Percentiles rank a stretch among this genome's conserved stretches.
Evolutionary conservation across 1,139 yeast genomes (phyloP).

Genomic region (Nakaseomyces nivariensis): DNA sequence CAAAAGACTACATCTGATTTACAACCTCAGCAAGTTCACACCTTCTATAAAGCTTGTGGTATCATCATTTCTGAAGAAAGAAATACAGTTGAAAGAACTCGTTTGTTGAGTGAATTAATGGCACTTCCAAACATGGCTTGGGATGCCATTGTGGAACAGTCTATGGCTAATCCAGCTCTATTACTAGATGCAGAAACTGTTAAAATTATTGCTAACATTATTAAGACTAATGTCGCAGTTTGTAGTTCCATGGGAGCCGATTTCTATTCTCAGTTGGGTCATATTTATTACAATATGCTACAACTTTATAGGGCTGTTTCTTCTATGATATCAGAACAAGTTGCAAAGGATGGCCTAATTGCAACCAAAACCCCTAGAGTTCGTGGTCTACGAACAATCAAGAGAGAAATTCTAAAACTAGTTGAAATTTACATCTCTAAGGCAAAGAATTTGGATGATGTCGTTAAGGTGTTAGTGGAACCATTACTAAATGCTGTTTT

Average conservation of each 20-base stretch:
- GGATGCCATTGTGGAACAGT: slow-evolving; percentile 79
- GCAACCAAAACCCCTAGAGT: slow-evolving; percentile 95
- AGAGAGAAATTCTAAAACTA: slow-evolving; percentile 84
- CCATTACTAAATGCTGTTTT: slow-evolving; percentile 79
- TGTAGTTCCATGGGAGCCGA: slow-evolving; percentile 91
- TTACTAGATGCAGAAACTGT: slow-evolving; percentile 79
- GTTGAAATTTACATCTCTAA: slow-evolving; percentile 82
- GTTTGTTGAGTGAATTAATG: slow-evolving; percentile 73
- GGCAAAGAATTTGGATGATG: slow-evolving; percentile 71
- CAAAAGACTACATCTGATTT: slow-evolving; percentile 83
- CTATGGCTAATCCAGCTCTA: slow-evolving; percentile 80
- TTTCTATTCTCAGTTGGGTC: slow-evolving; percentile 78
- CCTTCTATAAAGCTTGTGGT: slow-evolving; percentile 97
- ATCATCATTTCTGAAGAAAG: slow-evolving; percentile 82
- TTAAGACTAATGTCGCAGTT: slow-evolving; percentile 90
- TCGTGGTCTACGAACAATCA: slow-evolving; percentile 89
- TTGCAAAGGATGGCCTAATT: slow-evolving; percentile 69
- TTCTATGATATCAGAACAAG: slow-evolving; percentile 73
- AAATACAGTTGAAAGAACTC: slow-evolving; percentile 54
- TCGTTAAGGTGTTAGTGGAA: slow-evolving; percentile 73
- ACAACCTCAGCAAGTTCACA: slow-evolving; percentile 95
- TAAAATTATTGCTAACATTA: slow-evolving; percentile 83
- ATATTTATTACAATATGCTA: slow-evolving; percentile 82
- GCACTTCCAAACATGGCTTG: slow-evolving; percentile 88
- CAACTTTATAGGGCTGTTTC: slow-evolving; percentile 84